A percentile compares a stretch with the other conserved stretches of the same genome.
Conservation (phyloP, 345 rosid species). For the Reutealis trisperma region DNA sequence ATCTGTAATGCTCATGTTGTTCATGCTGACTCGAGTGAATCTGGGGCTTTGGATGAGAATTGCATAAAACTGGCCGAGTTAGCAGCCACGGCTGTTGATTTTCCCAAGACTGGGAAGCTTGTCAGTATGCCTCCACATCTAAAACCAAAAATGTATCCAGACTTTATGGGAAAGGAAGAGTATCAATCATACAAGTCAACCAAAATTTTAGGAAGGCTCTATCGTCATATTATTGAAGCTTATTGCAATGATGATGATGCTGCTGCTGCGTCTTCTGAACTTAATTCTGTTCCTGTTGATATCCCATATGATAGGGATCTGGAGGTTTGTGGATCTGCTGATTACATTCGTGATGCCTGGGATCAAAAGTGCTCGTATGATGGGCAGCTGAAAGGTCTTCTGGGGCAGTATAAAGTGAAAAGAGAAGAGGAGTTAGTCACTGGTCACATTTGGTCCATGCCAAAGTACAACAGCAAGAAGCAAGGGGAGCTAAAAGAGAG, state of each 20-base stretch:
- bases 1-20: conserved; percentile 89
- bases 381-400: conserved; percentile 72
- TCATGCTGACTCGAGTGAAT: conserved; percentile 72
- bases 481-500: conserved; percentile 77
- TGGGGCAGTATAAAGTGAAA: conserved; percentile 73
- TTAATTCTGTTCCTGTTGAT: conserved; percentile 35
- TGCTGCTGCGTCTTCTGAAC: conserved; percentile 40
- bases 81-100: conserved; percentile 92
- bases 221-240: conserved; percentile 57
- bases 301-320: conserved; percentile 67
- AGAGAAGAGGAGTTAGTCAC: conserved; percentile 92
- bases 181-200: conserved; percentile 66
- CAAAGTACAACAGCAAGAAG: conserved; percentile 60
- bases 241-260: conserved; percentile 51
- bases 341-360: conserved; percentile 75
- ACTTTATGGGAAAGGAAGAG: conserved; percentile 86
- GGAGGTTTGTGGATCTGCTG: conserved; percentile 56
- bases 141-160: conserved; percentile 80
- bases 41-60: conserved; percentile 70
- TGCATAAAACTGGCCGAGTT: conserved; percentile 70
- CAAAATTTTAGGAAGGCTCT: conserved; percentile 80
- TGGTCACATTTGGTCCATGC: conserved; percentile 97
- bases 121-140: conserved; percentile 63
- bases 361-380: conserved; percentile 69
- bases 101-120: conserved; percentile 83